Base-by-base conservation (phyloP, 169 alveolate genomes). In the Blepharisma undulans region DNA sequence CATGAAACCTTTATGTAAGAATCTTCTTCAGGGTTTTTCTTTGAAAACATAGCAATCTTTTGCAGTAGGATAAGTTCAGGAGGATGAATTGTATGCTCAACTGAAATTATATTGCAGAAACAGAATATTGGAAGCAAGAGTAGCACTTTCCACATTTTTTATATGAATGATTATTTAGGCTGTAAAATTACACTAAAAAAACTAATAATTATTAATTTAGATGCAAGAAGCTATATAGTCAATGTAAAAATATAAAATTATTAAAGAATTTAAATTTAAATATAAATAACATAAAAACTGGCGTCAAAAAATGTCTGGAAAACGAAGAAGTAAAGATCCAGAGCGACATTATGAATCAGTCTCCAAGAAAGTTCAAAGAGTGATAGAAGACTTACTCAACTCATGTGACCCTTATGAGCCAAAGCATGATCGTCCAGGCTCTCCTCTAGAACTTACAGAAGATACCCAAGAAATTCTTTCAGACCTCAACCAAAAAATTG, bases 331-430 rank as follows among this genome's bases (percentile, higher is more conserved):
- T 48, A 1, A 18, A 48, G 66, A 48, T 48, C 14, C 66, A 48
- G 66, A 48, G 2, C 66, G 66, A 48, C 66, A 48, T 32, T 22
- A 48, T 48, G 66, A 48, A 18, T 48, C 86, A 2, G 66, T 78
- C 30, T 29, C 60, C 10, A 78, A 25, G 29, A 82, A 82, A 82
- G 89, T 82, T 30, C 72, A 59, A 22, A 36, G 8, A 82, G 89
- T 32, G 6, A 82, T 82, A 22, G 89, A 82, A 22, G 36, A 22
- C 36, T 72, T 82, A 33, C 48, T 82, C 29, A 82, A 82, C 29
- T 82, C 89, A 21, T 72, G 76, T 4, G 89, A 82, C n/a, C 89
- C 89, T 60, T 82, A 25, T 30, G 89, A 82, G 8, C 36, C 60
- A 48, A 48, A 48, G 66, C 66, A 48, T 18, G 66, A 48, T 48